Evolutionary conservation across 1,284 basidiomycete genomes (phyloP).

Genomic region (Ustilago trichophora): DNA sequence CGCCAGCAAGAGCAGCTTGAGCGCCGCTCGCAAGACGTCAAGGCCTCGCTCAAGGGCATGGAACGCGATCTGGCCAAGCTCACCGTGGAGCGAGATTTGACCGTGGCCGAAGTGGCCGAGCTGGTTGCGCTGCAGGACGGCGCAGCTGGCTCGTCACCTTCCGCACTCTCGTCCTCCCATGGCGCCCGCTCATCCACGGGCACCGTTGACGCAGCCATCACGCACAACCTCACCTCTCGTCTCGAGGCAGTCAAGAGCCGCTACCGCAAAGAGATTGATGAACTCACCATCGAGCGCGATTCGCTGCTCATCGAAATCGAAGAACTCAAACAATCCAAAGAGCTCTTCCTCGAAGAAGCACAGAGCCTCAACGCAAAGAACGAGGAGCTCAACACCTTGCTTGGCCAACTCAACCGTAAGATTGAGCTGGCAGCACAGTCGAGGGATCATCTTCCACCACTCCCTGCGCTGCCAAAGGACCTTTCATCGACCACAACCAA

Average conservation of each 20-base stretch:
- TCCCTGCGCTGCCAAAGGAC: slow-evolving; percentile 21
- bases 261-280: slow-evolving; percentile 85
- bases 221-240: slow-evolving; percentile 82
- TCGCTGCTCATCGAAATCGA: slow-evolving; percentile 80
- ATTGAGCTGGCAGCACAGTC: slow-evolving; percentile 42
- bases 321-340: slow-evolving; percentile 85
- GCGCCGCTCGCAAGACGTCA: slow-evolving; percentile 80
- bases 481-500: slow-evolving; percentile 13
- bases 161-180: slow-evolving; percentile 3
- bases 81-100: slow-evolving; percentile 87
- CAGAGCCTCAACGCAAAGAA: slow-evolving; percentile 88
- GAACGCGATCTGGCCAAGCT: slow-evolving; percentile 87
- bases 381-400: slow-evolving; percentile 87
- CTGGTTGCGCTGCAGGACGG: slow-evolving; percentile 76
- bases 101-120: slow-evolving; percentile 91
- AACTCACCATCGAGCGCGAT: slow-evolving; percentile 83
- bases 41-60: slow-evolving; percentile 78
- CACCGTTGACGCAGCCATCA: slow-evolving; percentile 68
- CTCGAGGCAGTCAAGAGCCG: slow-evolving; percentile 87
- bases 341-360: slow-evolving; percentile 88
- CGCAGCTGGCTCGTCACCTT: slow-evolving; percentile 6
- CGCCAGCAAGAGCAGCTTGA: slow-evolving; percentile 78
- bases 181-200: slow-evolving; percentile 12
- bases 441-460: slow-evolving; percentile 27
- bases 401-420: slow-evolving; percentile 71